Evolutionary conservation across 1,284 basidiomycete species (phyloP), one percentile per base, ranked within the genome.

Genomic region (Apiotrichum akiyoshidainum): DNA sequence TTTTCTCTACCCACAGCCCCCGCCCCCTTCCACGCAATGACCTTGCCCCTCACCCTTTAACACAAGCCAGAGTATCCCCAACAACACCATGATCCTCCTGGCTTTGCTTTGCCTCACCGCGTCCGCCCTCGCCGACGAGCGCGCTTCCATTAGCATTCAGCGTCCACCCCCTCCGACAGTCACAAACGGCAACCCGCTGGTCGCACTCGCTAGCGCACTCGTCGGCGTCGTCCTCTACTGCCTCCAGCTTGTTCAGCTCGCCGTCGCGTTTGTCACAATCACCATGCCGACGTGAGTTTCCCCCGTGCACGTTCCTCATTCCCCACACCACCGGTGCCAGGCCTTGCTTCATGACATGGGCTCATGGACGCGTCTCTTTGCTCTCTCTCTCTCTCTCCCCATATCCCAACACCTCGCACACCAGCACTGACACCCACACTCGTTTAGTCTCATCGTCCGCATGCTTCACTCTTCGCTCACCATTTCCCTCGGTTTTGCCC

Each of bases 401-500:
- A 8, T 35, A 8, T 9, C 7, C 8, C n/a, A n/a, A n/a, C n/a
- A n/a, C n/a, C n/a, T n/a, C n/a, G n/a, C n/a, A n/a, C n/a, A n/a
- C n/a, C 26, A 11, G 14, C 16, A 21, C 35, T 45, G 26, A 31
- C 37, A 83, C 70, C 86, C 89, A 44, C 42, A n/a, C 42, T 44
- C 42, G n/a, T 19, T 33, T 57, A 74, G 74, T n/a, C 58, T 67
- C 26, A 63, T 78, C 10, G 72, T 76, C 67, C 81, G 86, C 22
- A 81, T 91, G 37, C 82, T 94, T 17, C 91, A 90, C 12, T 92
- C 92, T 73, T 91, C 90, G 5, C 86, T 93, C 82, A 93, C 91
- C 1, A 82, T 92, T 66, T 76, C 93, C 85, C 83, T 95, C 52
- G 90, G 90, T 65, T 93, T 94, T 73, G 92, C 89, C 82, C 89